Conservation (phyloP, 129 eudicot species). For the Scalesia atractyloides region DNA sequence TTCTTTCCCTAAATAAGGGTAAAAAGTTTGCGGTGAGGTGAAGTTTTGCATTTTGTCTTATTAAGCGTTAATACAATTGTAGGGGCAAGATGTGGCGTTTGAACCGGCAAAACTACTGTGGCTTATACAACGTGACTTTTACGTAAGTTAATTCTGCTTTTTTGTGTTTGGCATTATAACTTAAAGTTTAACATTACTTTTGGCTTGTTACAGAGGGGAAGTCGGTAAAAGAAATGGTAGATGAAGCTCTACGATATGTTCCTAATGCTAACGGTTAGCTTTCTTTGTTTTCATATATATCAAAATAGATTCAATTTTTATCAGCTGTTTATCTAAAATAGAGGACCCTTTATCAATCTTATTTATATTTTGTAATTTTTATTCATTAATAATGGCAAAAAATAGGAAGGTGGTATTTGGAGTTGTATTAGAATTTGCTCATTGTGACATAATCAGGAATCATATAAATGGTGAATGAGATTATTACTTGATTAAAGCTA, state of each 20-base stretch:
- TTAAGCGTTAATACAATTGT: constrained; percentile 20
- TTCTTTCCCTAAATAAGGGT: constrained; percentile 12
- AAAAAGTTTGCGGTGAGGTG: constrained; percentile 2
- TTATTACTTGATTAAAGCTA: constrained; percentile 4
- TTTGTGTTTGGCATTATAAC: background rate
- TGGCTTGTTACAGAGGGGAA: constrained; percentile 76
- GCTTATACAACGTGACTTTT: constrained; percentile 98
- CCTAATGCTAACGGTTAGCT: constrained; percentile 79
- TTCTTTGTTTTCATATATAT: constrained; percentile 6
- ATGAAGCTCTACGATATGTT: constrained; percentile 85
- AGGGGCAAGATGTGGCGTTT: constrained; percentile 99
- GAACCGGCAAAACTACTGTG: constrained; percentile 96
- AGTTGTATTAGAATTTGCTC: background rate
- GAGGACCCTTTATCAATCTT: background rate
- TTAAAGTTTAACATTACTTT: background rate
- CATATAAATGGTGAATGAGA: background rate
- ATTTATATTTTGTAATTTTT: background rate
- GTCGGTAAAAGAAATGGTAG: constrained; percentile 92
- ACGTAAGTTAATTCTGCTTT: constrained; percentile 52
- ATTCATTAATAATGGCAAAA: background rate
- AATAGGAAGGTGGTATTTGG: background rate
- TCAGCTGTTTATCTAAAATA: constrained; percentile 2
- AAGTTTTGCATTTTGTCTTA: constrained; percentile 11
- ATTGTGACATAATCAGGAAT: background rate
- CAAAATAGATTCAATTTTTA: background rate